Percentiles rank a stretch among this genome's conserved stretches.
Conservation (phyloP, 1,284 basidiomycete genomes). For the Cryptococcus sp. region DNA sequence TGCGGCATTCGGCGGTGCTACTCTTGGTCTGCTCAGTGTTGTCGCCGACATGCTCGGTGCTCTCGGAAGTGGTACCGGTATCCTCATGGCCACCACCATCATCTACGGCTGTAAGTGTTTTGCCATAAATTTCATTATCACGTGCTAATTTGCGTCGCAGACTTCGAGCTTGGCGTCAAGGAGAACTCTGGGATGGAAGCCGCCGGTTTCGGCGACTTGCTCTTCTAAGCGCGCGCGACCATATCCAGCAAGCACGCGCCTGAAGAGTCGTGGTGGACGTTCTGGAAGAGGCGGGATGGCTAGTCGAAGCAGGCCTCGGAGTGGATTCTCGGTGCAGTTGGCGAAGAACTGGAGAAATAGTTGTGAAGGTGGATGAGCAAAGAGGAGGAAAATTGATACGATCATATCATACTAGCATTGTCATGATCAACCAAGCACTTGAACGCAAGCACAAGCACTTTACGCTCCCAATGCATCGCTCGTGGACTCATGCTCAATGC, state of each 20-base stretch:
- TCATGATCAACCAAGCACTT: neutral
- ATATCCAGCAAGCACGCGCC: neutral
- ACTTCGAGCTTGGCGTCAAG: slow-evolving; percentile 59
- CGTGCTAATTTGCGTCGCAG: slow-evolving; percentile 26
- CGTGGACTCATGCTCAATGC: no score
- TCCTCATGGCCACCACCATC: slow-evolving; percentile 95
- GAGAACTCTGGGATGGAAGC: slow-evolving; percentile 57
- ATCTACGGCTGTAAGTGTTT: slow-evolving; percentile 81
- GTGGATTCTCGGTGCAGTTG: neutral
- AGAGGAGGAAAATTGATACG: neutral
- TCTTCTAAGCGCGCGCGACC: slow-evolving; percentile 12
- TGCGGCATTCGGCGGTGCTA: slow-evolving; percentile 93
- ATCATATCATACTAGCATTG: slow-evolving; percentile 1
- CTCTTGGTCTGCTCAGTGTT: slow-evolving; percentile 90
- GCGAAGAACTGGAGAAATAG: neutral
- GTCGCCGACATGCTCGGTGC: slow-evolving; percentile 95
- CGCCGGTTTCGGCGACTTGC: slow-evolving; percentile 55
- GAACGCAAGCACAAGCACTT: neutral
- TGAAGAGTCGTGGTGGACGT: neutral
- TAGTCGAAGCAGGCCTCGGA: neutral
- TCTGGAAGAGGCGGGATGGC: neutral
- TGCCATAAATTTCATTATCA: slow-evolving; percentile 9
- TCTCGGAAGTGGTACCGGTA: slow-evolving; percentile 94
- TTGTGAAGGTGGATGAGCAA: neutral
- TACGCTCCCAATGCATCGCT: no score